Conservation (phyloP, 345 rosid genomes). For the Dovyalis caffra region DNA sequence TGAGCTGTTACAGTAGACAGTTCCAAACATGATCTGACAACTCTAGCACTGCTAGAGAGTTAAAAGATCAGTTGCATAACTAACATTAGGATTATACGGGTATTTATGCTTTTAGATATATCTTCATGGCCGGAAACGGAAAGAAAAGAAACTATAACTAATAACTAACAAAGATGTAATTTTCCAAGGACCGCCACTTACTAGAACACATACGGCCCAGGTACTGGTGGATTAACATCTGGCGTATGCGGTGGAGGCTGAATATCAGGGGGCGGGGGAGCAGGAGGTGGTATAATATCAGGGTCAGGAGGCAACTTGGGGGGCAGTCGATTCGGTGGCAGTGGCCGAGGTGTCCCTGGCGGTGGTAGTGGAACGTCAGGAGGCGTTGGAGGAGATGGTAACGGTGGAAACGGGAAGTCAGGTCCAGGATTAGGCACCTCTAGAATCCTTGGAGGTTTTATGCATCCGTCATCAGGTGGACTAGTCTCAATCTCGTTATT, state of each 20-base stretch:
- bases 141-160: too few species aligned
- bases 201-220: conserved; percentile 2
- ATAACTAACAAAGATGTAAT: too few species aligned
- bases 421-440: conserved; percentile 16
- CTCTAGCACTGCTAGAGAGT: too few species aligned
- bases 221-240: conserved; percentile 29
- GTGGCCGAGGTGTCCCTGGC: conserved; percentile 14
- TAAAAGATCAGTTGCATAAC: too few species aligned
- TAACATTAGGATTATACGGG: too few species aligned
- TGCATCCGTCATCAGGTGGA: conserved; percentile 8
- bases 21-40: too few species aligned
- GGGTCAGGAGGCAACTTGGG: conserved; percentile 4
- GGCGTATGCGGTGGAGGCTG: conserved; percentile 30
- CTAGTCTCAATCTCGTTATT: conserved; percentile 10
- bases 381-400: conserved; percentile 14
- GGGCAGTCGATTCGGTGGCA: conserved; percentile 23
- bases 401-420: conserved; percentile 15
- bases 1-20: too few species aligned
- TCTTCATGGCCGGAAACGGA: too few species aligned
- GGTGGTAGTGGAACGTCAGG: conserved; percentile 26
- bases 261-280: conserved; percentile 24
- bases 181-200: too few species aligned
- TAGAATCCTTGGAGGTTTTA: conserved; percentile 11
- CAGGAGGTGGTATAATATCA: background rate
- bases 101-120: too few species aligned